Evolutionary conservation across 805 yeast genomes (phyloP), one percentile per base, ranked within the genome.

Genomic region (Zygoascus bituminiphila): DNA sequence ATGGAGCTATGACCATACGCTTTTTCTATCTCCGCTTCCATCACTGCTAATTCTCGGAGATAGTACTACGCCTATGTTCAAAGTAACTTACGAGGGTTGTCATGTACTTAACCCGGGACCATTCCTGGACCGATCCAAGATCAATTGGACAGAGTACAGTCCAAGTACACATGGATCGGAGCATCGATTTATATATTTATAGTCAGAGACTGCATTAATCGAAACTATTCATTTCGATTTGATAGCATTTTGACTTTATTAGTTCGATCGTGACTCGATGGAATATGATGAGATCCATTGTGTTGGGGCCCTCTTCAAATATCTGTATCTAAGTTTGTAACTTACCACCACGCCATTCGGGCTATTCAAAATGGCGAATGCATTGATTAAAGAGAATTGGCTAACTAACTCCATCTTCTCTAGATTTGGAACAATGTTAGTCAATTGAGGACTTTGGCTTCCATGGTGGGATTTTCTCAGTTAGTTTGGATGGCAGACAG

Each of bases 1-100:
- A 19, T 77, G 94, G 70, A 81, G 80, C 50, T 76, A 76, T 57
- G 95, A 87, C 60, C 80, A 81, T 54, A 68, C 78, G 4, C 68
- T 91, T 52, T 72, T 82, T 20, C 62, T 93, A 45, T 76, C 82
- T 41, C 98, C 97, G 1, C 67, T 88, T 40, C 98, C 98, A 0
- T 75, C 81, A 4, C 49, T 55, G 60, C 29, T 77, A 5, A 67
- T 88, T 0, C 54, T 91, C n/a, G 71, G 77, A 22, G 98, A 93
- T 62, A 65, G 85, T 1, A 71, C 83, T 0, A 77, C 86, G 1
- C 85, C 89, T 4, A 69, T 71, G 39, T 86, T 84, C 61, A 85
- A 83, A 50, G 78, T 86, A 29, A 77, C 84, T 0, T 88, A 87
- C 61, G 83, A 85, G 58, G 95, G 91, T 2, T 86, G 96, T 60